Base-by-base conservation (phyloP, 805 yeast genomes). In the Alloascoidea hylecoeti region DNA sequence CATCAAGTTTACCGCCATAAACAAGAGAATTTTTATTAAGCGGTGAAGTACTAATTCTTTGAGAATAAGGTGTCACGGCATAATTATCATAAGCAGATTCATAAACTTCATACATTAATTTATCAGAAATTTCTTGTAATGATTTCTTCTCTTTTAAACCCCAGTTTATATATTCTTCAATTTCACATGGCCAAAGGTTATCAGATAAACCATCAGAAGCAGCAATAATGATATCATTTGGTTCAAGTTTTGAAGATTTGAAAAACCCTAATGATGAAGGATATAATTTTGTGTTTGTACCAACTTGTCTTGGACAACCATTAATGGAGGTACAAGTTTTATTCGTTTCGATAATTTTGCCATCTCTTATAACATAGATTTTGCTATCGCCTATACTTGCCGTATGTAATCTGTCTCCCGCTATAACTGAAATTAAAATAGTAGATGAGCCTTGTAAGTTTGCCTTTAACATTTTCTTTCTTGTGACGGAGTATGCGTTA, bases 1-100 rank as follows among this genome's bases (percentile, higher is more conserved):
- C 36, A 18, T 34, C 36, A n/a, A 34, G 19, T 18, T 34, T 34
- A 6, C 36, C 36, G 17, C 36, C 36, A 9, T 9, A n/a, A n/a
- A 23, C 30, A 9, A 23, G 30, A 9, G n/a, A 9, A n/a, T 23
- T 23, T 9, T n/a, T 9, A n/a, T 23, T 23, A 9, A 9, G 30
- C 30, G 30, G 30, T n/a, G 30, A 23, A n/a, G 13, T 23, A n/a
- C n/a, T 23, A n/a, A n/a, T n/a, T n/a, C 30, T 9, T 9, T n/a
- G 30, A n/a, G 30, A 9, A n/a, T 23, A 23, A 9, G 30, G 30
- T n/a, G 30, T 23, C 13, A 23, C 30, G 13, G 30, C 30, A n/a
- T 23, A 23, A n/a, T 23, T 23, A n/a, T 23, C 30, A n/a, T 9
- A 23, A 9, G 30, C 30, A 9, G 30, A 9, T 9, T 23, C n/a